These are phyloP conservation scores for Zelonia costaricensis DNA, from an alignment of 208 protist genomes.

Conservation along the genomic window DNA sequence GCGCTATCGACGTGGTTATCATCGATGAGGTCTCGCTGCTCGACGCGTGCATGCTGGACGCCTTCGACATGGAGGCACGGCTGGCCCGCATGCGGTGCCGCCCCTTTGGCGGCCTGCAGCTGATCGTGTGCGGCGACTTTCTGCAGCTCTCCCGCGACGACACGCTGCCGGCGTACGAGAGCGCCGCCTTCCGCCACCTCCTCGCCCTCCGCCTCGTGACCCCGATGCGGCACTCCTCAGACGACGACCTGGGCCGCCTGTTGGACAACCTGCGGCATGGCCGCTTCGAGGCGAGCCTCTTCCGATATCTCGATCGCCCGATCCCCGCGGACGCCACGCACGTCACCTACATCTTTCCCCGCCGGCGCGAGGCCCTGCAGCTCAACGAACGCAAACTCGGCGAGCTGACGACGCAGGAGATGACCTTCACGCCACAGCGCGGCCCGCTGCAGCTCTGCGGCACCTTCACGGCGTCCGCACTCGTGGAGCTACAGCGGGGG, in stretches of 20 bases:
- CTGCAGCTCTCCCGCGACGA: constrained; percentile 78
- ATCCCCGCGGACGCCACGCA: constrained; percentile 45
- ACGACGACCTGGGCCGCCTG: constrained; percentile 61
- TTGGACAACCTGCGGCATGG: constrained; percentile 64
- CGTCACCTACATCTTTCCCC: constrained; percentile 85
- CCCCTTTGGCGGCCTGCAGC: constrained; percentile 91
- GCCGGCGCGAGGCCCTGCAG: constrained; percentile 66
- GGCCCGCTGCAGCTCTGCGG: constrained; percentile 76
- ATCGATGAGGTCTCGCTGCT: constrained; percentile 94
- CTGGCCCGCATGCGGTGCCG: constrained; percentile 57
- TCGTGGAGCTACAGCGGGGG: constrained; percentile 39
- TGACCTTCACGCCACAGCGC: constrained; percentile 70
- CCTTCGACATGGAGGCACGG: constrained; percentile 83
- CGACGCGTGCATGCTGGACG: constrained; percentile 73
- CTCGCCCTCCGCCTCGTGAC: constrained; percentile 67
- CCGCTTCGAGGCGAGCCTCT: constrained; percentile 41
- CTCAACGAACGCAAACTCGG: constrained; percentile 77
- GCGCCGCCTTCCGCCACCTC: constrained; percentile 54
- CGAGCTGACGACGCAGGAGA: constrained; percentile 61
- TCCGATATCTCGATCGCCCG: constrained; percentile 56
- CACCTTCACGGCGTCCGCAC: constrained; percentile 55
- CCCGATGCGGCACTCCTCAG: constrained; percentile 71
- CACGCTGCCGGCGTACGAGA: constrained; percentile 57
- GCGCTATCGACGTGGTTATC: constrained; percentile 89
- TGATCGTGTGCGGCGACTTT: constrained; percentile 93